Evolutionary conservation across 2,329 filamentous ascomycete genomes (phyloP), one percentile per base, ranked within the genome.

Genomic region (Aspergillus pseudoterreus): DNA sequence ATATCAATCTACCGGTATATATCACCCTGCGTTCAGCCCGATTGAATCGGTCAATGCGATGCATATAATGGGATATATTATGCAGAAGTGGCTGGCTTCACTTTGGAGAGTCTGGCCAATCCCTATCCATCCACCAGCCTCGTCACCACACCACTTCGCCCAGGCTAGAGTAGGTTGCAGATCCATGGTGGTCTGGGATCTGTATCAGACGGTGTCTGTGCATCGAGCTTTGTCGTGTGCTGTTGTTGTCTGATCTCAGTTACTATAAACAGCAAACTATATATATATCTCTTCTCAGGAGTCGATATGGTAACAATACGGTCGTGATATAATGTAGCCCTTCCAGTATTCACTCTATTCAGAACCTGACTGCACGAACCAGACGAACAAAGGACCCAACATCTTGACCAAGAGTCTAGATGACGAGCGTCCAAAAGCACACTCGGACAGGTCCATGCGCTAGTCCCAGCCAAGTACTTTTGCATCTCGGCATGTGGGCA

Each of bases 401-500:
- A 9, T 30, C 27, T 30, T 11, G 27, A 30, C 24, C 35, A 38
- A 17, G 8, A 17, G 35, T 38, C 35, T 38, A 38, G 35, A 38
- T 38, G 35, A 17, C 14, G 17, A 21, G 17, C 17, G 8, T 22
- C 39, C 11, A 17, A 10, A 19, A n/a, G 19, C 12, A 17, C 15
- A 10, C 17, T 5, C 6, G 39, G 19, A 10, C n/a, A 42, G 39
- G 39, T 22, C 39, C 19, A 42, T 19, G 39, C 39, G 15, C n/a
- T 15, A 42, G 39, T n/a, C 39, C 39, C 6, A 19, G 39, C 19
- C 15, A 42, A 17, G 39, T 54, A 52, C 49, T 54, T 51, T 46
- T 57, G 15, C 22, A 19, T 39, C 32, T 32, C 45, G 32, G 43
- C 50, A 36, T 44, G 50, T 49, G 46, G 46, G 51, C 55, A 53